Evolutionary conservation across 2,329 filamentous ascomycete species (phyloP).

Genomic region (Aspergillus eucalypticola): DNA sequence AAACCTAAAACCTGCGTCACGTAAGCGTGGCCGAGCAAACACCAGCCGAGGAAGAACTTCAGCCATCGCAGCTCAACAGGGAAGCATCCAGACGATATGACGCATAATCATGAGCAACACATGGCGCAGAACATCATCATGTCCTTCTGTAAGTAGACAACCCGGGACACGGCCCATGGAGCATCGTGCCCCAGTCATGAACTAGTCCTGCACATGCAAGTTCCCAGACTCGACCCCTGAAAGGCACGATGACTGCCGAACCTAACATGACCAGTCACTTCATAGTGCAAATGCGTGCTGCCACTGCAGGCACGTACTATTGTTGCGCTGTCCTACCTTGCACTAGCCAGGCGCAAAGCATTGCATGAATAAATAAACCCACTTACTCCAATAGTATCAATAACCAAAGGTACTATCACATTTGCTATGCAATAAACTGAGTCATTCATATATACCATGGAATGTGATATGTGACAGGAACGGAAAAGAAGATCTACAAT

Average conservation of each 20-base stretch:
- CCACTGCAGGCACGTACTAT: neutral
- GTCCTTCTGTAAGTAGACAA: neutral
- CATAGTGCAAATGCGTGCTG: neutral
- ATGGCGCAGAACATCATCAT: neutral
- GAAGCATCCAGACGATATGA: neutral
- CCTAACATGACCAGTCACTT: neutral
- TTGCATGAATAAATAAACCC: neutral
- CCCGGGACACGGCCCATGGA: neutral
- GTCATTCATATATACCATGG: neutral
- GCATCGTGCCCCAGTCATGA: neutral
- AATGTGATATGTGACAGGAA: neutral
- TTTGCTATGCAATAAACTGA: neutral
- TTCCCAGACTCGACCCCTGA: neutral
- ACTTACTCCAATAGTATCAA: slow-evolving; percentile 1
- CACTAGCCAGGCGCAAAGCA: neutral
- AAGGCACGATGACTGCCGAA: neutral
- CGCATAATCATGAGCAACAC: neutral
- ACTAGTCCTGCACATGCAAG: neutral
- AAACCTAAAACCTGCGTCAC: neutral
- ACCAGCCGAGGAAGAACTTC: no score
- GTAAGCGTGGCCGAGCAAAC: neutral
- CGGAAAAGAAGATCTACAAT: slow-evolving; percentile 1
- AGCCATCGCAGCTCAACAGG: neutral
- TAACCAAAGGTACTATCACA: neutral
- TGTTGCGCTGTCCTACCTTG: neutral